Evolutionary conservation across 2,329 filamentous ascomycete genomes (phyloP).

Genomic region (Rhynchosporium graminicola): DNA sequence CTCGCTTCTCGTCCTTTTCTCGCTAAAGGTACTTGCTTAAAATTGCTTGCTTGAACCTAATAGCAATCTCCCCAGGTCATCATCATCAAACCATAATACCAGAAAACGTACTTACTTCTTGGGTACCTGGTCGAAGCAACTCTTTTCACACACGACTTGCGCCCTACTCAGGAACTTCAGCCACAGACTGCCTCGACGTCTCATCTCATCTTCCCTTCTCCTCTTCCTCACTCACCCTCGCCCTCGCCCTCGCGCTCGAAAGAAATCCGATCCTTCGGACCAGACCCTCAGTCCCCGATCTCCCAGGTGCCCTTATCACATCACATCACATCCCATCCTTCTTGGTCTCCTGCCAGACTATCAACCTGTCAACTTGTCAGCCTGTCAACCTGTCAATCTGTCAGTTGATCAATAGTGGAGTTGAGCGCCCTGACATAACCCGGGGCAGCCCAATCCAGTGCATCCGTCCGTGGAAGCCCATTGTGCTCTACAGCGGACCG

Average conservation of each 20-base stretch:
- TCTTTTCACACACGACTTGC: neutral
- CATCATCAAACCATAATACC: too few relatives aligned
- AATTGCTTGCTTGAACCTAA: neutral
- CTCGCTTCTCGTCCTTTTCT: neutral
- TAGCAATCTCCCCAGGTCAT: neutral
- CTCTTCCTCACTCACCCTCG: neutral
- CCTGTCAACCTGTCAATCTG: neutral
- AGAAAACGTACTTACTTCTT: neutral
- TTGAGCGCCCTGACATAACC: neutral
- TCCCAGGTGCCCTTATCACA: neutral
- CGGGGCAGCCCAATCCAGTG: slow-evolving; percentile 8
- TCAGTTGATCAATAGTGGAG: slow-evolving; percentile 14
- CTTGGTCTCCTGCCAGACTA: neutral
- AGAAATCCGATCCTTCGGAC: neutral
- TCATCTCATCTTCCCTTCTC: neutral
- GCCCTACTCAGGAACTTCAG: neutral
- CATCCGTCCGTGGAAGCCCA: neutral
- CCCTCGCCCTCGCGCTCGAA: too few relatives aligned
- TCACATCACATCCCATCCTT: neutral
- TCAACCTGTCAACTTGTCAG: neutral
- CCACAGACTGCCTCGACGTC: neutral
- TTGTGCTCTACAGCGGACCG: neutral
- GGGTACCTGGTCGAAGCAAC: too few relatives aligned
- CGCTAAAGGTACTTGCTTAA: neutral
- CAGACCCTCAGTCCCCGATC: slow-evolving; percentile 1